A percentile compares a stretch with the other conserved stretches of the same genome.
phyloP scores from a whole-genome alignment of 1,284 basidiomycete genomes.

The Singerocomus rubriflavus region DNA sequence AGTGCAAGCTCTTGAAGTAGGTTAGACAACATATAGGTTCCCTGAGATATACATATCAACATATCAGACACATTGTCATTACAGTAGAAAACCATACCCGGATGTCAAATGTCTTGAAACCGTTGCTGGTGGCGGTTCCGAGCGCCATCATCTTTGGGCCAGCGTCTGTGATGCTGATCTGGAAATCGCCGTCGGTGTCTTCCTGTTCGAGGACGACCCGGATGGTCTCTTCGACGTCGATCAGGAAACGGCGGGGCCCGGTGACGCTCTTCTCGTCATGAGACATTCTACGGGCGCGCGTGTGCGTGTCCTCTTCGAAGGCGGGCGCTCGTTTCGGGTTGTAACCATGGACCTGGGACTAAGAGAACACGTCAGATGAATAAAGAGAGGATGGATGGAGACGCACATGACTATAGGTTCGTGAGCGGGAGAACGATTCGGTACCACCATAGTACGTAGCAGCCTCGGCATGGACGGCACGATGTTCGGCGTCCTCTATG shows the following conservation, averaged over 20 bases:
- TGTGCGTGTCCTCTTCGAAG: conserved; percentile 74
- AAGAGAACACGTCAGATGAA: conserved; percentile 17
- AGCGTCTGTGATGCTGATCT: conserved; percentile 95
- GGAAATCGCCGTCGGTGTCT: conserved; percentile 95
- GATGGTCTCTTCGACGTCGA: conserved; percentile 99
- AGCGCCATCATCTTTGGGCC: conserved; percentile 96
- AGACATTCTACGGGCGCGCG: conserved; percentile 73
- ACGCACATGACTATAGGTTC: conserved; percentile 81
- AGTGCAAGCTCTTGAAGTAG: conserved; percentile 98
- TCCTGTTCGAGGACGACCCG: conserved; percentile 96
- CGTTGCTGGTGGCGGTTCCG: conserved; percentile 96
- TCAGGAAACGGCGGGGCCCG: conserved; percentile 82
- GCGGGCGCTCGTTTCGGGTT: conserved; percentile 61
- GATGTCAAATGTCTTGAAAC: conserved; percentile 96
- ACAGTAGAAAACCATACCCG: conserved; percentile 53
- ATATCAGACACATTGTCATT: neutral
- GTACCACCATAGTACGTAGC: conserved; percentile 80
- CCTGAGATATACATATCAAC: conserved; percentile 45
- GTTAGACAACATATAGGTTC: conserved; percentile 98
- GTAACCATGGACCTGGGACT: conserved; percentile 66
- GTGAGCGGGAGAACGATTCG: conserved; percentile 71
- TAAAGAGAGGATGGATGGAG: conserved; percentile 2
- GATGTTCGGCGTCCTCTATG: conserved; percentile 56
- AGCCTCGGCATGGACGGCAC: conserved; percentile 64
- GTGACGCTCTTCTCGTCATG: conserved; percentile 80